Conservation (phyloP, 352 stramenopile species). For the Pythium utonaiense region DNA sequence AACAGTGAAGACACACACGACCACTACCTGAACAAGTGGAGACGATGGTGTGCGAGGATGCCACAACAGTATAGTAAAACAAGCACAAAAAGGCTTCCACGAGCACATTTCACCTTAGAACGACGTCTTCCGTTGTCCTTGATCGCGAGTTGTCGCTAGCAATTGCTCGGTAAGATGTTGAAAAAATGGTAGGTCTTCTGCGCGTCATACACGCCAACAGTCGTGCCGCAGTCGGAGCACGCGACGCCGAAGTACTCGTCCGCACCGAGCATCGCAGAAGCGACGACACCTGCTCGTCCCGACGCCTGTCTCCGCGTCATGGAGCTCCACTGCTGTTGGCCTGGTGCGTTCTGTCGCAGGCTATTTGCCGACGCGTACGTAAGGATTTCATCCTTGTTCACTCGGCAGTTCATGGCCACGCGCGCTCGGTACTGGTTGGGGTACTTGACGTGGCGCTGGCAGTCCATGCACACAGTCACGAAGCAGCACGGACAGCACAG, state of each 20-base stretch:
- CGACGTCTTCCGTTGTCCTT: too few relatives aligned
- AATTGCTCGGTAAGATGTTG: conserved; percentile 68
- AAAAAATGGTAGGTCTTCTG: conserved; percentile 73
- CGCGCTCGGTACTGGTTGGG: conserved; percentile 64
- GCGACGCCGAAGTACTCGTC: conserved; percentile 67
- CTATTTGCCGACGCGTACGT: conserved; percentile 35
- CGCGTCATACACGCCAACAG: conserved; percentile 62
- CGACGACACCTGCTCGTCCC: conserved; percentile 7
- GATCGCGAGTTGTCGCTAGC: conserved; percentile 5
- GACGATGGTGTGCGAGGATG: neutral
- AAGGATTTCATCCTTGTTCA: conserved; percentile 66
- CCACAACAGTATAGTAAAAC: neutral
- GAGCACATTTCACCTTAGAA: neutral
- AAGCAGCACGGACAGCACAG: conserved; percentile 83
- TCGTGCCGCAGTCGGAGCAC: conserved; percentile 75
- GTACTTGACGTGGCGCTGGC: conserved; percentile 63
- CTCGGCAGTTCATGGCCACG: conserved; percentile 64
- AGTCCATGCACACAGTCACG: conserved; percentile 72
- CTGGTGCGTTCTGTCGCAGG: conserved; percentile 24
- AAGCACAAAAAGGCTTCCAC: neutral
- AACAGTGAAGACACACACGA: neutral
- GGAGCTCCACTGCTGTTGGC: conserved; percentile 38
- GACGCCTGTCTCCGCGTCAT: conserved; percentile 14
- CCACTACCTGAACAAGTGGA: neutral
- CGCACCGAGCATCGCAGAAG: conserved; percentile 25